Evolutionary conservation across 306 rosid genomes (phyloP).

Genomic region (Prosopis cineraria): DNA sequence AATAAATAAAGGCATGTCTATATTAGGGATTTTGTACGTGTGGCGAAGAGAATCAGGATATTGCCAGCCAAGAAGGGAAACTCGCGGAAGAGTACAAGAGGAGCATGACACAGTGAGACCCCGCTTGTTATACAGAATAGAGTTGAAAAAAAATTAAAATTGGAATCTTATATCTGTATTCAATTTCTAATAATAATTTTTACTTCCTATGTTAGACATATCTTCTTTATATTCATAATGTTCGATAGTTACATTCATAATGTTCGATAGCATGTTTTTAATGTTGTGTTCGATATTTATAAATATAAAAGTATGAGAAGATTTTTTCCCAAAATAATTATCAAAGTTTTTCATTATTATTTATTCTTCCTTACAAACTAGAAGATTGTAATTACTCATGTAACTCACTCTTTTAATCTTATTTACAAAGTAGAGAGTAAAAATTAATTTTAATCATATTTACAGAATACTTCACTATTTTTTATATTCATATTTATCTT

Average conservation of each 20-base stretch:
- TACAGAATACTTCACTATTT: too few species aligned
- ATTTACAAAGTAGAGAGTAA: too few species aligned
- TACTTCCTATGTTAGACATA: too few species aligned
- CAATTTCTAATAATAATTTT: neutral
- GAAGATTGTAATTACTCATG: too few species aligned
- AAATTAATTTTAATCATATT: too few species aligned
- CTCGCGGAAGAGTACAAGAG: slow-evolving; percentile 54
- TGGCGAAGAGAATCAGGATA: slow-evolving; percentile 86
- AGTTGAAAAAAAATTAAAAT: neutral
- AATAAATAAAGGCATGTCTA: neutral
- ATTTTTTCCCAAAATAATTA: neutral
- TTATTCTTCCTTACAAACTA: too few species aligned
- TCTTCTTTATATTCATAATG: too few species aligned
- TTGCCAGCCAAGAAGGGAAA: slow-evolving; percentile 69
- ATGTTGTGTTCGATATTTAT: too few species aligned
- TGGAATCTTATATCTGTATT: neutral
- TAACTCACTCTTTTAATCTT: too few species aligned
- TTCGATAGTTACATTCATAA: too few species aligned
- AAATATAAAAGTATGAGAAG: neutral
- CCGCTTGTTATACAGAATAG: neutral
- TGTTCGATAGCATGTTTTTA: too few species aligned
- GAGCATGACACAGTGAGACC: slow-evolving; percentile 3
- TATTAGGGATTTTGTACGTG: slow-evolving; percentile 84
- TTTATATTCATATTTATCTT: too few species aligned
- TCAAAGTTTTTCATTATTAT: neutral